Base-by-base conservation (phyloP, 345 rosid species). In the Gossypium arboreum region DNA sequence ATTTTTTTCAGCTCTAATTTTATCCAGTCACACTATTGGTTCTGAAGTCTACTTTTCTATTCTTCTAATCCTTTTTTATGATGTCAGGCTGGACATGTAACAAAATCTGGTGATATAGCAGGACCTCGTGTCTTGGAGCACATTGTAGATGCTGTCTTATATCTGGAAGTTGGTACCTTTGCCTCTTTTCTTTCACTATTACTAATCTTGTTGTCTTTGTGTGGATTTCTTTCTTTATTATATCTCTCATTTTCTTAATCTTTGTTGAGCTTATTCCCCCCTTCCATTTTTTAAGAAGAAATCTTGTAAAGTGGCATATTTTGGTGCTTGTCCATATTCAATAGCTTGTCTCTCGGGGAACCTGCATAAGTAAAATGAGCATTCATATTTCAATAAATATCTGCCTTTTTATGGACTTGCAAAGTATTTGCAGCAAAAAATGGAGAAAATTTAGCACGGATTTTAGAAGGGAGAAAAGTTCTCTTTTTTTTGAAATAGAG, bases 71-170 rank as follows among this genome's bases (percentile, higher is more conserved):
- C 72, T 24, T 55, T 78, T 60, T 86, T 64, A 12, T 64, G 9
- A 39, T 73, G 81, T 57, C 85, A 94, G 95, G 89, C 84, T 79
- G 98, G 98, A 47, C 98, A 94, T 84, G 98, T 92, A 69, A 94
- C 87, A 52, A 94, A 94, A 82, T 71, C 92, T 1, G 98, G 98
- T 34, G 98, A 92, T 65, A 91, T 94, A 69, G 98, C 98, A 43
- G 98, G 98, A 82, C 98, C 98, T 75, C 97, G 94, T 48, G 89
- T 91, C 77, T 87, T 94, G 89, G 98, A 94, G 90, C 98, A 94
- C 84, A 92, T 94, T 68, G 98, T 94, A 72, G 98, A 94, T 84
- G 95, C 90, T 54, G 98, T 94, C 81, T 81, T 94, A 77, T 92
- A 94, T 78, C 76, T 94, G 88, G 98, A 94, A 89, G 98, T 94